Evolutionary conservation across 768 basidiomycete species (phyloP).

Genomic region (Leccinum disarticulatum): DNA sequence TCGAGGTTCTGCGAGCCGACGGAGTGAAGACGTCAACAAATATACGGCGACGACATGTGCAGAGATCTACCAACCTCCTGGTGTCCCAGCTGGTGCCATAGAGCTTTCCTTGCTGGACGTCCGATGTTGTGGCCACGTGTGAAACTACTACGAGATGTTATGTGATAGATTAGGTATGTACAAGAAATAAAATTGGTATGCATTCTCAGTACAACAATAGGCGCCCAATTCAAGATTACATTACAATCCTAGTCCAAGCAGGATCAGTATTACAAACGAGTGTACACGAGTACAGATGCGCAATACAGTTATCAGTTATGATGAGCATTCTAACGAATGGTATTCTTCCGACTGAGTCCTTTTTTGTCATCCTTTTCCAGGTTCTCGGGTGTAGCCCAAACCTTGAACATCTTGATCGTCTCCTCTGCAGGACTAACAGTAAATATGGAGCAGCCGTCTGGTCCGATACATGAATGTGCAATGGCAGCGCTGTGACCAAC

Average conservation of each 20-base stretch:
- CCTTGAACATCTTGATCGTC: conserved; percentile 73
- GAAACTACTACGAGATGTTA: background rate
- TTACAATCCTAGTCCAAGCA: conserved; percentile 10
- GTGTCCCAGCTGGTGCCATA: conserved; percentile 26
- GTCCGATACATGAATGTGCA: conserved; percentile 61
- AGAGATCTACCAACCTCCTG: conserved; percentile 20
- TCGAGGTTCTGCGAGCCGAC: conserved; percentile 49
- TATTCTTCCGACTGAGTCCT: conserved; percentile 24
- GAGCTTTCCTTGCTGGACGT: background rate
- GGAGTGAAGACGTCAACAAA: conserved; percentile 1
- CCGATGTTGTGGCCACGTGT: background rate
- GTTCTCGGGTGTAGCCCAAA: conserved; percentile 44
- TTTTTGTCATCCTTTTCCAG: conserved; percentile 18
- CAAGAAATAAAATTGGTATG: too few species aligned
- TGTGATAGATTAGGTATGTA: background rate
- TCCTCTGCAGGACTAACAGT: conserved; percentile 65
- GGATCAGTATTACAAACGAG: conserved; percentile 7
- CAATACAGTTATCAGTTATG: conserved; percentile 5
- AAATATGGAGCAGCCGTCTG: conserved; percentile 61
- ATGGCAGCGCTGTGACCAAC: conserved; percentile 55
- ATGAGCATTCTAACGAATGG: conserved; percentile 25
- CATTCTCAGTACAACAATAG: background rate
- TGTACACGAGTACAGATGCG: conserved; percentile 5
- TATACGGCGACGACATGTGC: background rate
- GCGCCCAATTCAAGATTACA: conserved; percentile 11